A percentile compares a stretch with the other conserved stretches of the same genome.
Evolutionary conservation across 2,329 filamentous ascomycete genomes (phyloP).

Genomic region (Purpureocillium lavendulum): DNA sequence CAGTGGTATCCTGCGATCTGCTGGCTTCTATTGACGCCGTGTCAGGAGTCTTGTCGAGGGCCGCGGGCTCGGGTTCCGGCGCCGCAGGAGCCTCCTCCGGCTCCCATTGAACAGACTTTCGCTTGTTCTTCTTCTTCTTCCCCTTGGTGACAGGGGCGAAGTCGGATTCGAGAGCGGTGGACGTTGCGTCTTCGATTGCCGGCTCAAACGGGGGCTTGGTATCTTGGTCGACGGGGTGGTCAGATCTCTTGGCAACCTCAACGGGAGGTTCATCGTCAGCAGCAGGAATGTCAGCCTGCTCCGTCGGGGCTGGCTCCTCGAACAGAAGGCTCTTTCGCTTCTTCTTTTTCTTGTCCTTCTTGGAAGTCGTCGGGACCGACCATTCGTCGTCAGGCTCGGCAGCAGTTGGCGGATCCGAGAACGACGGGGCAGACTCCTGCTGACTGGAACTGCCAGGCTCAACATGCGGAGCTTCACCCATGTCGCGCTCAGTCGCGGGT

Average conservation of each 20-base stretch:
- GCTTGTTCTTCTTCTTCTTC: conserved; percentile 8
- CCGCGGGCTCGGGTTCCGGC: not conserved
- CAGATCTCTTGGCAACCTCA: not conserved
- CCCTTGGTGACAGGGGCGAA: not conserved
- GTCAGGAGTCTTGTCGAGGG: not conserved
- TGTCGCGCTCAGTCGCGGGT: too few species aligned
- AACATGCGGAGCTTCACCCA: not conserved
- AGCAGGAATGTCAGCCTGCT: conserved; percentile 4
- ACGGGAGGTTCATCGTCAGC: not conserved
- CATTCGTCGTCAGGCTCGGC: conserved; percentile 6
- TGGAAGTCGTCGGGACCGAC: conserved; percentile 8
- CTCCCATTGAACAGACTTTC: conserved; percentile 13
- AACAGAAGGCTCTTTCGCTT: conserved; percentile 12
- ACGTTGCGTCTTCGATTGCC: not conserved
- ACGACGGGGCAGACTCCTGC: not conserved
- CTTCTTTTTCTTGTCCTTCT: conserved; percentile 17
- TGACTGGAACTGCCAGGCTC: not conserved
- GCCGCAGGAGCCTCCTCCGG: conserved; percentile 3
- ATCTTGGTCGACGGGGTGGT: not conserved
- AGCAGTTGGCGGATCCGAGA: conserved; percentile 3
- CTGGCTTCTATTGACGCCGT: too few species aligned
- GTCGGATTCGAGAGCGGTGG: conserved; percentile 1
- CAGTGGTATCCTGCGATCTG: too few species aligned
- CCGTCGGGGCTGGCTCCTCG: conserved; percentile 6
- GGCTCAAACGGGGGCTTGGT: too few species aligned